Evolutionary conservation across 1,284 basidiomycete species (phyloP).

Genomic region (Puccinia hordei): DNA sequence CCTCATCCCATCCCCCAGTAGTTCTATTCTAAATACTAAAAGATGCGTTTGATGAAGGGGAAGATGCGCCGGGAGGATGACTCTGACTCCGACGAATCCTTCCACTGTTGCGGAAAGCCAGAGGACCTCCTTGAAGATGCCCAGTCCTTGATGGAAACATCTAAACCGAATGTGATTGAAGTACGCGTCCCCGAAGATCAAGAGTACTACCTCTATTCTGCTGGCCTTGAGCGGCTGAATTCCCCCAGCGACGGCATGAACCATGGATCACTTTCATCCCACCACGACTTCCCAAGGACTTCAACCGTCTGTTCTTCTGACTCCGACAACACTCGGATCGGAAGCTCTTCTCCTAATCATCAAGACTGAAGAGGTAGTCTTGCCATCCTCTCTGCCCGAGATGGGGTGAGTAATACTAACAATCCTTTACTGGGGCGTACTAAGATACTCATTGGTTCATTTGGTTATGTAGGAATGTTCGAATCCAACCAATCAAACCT

Average conservation of each 20-base stretch:
- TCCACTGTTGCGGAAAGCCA: conserved; percentile 29
- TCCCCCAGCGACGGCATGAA: background rate
- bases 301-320: conserved; percentile 10
- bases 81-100: conserved; percentile 33
- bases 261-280: background rate
- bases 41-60: background rate
- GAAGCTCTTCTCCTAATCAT: conserved; percentile 3
- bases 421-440: background rate
- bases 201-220: conserved; percentile 26
- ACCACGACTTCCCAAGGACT: background rate
- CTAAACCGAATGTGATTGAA: background rate
- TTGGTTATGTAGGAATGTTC: background rate
- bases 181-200: conserved; percentile 7
- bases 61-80: conserved; percentile 15
- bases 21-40: background rate
- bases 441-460: too few relatives aligned
- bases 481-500: background rate
- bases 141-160: background rate
- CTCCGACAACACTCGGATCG: conserved; percentile 6
- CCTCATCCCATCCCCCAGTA: too few relatives aligned
- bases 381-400: background rate
- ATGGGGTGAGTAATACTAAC: background rate
- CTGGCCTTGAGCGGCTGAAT: background rate
- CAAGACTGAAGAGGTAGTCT: background rate
- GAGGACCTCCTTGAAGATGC: conserved; percentile 6